A percentile compares a stretch with the other conserved stretches of the same genome.
Evolutionary conservation across 305 asterid species (phyloP).

Genomic region (Solanum hybrid): DNA sequence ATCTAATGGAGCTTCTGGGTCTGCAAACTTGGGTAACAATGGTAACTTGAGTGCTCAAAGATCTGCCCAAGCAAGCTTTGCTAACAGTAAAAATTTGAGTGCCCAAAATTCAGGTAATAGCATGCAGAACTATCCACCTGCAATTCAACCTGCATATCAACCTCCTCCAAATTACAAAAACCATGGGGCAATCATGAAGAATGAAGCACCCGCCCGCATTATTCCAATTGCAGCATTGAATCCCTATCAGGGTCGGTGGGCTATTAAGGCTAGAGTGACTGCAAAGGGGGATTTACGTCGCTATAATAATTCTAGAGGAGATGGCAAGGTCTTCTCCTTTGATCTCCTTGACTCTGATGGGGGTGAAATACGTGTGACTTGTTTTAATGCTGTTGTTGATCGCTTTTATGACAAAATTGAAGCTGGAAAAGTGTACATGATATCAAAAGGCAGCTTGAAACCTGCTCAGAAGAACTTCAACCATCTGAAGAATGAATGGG

Average conservation of each 20-base stretch:
- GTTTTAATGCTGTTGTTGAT: conserved; percentile 85
- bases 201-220: conserved; percentile 92
- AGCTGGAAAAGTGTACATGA: conserved; percentile 75
- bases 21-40: conserved; percentile 21
- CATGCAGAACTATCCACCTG: conserved; percentile 53
- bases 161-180: conserved; percentile 82
- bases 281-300: conserved; percentile 89
- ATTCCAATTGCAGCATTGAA: conserved; percentile 88
- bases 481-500: conserved; percentile 97
- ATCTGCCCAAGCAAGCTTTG: conserved; percentile 28
- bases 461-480: conserved; percentile 94
- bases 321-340: conserved; percentile 91
- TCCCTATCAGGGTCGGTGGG: conserved; percentile 99
- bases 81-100: conserved; percentile 21
- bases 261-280: conserved; percentile 90
- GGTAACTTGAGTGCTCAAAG: conserved; percentile 29
- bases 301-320: conserved; percentile 90
- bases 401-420: conserved; percentile 65
- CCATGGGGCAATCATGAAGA: conserved; percentile 83
- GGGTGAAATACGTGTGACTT: conserved; percentile 88
- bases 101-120: conserved; percentile 29
- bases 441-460: conserved; percentile 85
- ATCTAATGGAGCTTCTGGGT: conserved; percentile 28
- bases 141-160: conserved; percentile 78
- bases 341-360: conserved; percentile 95